Base-by-base conservation (phyloP, 192 early-diverging fungal genomes). In the Haplosporangium gracile region DNA sequence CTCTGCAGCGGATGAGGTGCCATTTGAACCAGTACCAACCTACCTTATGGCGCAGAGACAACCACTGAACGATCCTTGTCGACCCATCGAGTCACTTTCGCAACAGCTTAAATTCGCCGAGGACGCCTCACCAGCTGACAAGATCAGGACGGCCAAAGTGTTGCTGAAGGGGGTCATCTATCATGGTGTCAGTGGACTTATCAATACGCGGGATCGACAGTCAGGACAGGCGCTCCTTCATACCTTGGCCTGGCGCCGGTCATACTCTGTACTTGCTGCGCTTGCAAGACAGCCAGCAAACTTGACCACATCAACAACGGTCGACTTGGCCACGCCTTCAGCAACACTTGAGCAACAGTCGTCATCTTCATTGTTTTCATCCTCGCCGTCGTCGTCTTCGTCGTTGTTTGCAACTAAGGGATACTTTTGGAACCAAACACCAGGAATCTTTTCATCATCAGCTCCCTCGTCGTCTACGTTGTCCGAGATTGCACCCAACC, bases 161-260 rank as follows among this genome's bases (percentile, higher is more conserved):
- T 47, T 85, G 22, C 63, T 85, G 15, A 80, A 72, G 13, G 83
- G 83, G 1, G 75, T 80, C n/a, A 55, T 85, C 10, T 34, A 73
- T 5, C 68, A 85, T 51, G 83, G 83, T 10, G 63, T 85, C n/a
- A 42, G 38, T 1, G 83, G 83, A 2, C 60, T 85, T 32, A 69
- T 85, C 70, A 85, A 85, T 45, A 85, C 83, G 5, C 51, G 78
- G 69, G 83, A 85, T 65, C 68, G 24, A 2, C 75, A 53, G 13
- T 68, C 74, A 34, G 83, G 78, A 77, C 83, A 80, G 36, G 51
- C 78, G 0, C 34, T 80, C 4, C 74, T 85, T 39, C 78, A 80
- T 49, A 42, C 74, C 0, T 26, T 85, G 32, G 83, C 83, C 20
- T 85, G 78, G 83, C 42, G 36, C n/a, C 68, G 71, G 0, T 79